Percentiles rank a stretch among this genome's conserved stretches.
Evolutionary conservation across 805 yeast species (phyloP).

Genomic region (Teunomyces lycoperdinae): DNA sequence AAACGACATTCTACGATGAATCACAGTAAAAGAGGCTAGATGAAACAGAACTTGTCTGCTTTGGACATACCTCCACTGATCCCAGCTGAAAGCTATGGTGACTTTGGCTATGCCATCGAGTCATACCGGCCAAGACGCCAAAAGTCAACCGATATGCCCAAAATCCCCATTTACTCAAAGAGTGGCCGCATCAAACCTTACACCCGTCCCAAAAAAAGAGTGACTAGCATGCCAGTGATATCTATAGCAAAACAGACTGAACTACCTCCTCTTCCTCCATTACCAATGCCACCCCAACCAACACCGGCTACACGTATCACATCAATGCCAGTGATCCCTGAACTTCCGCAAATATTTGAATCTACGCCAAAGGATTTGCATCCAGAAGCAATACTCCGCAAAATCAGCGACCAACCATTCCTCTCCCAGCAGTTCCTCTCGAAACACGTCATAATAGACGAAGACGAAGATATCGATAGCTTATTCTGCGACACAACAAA

Average conservation of each 20-base stretch:
- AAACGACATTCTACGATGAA: neutral
- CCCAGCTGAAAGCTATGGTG: slow-evolving; percentile 23
- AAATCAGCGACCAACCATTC: neutral
- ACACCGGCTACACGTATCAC: neutral
- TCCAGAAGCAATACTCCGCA: neutral
- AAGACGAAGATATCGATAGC: slow-evolving; percentile 14
- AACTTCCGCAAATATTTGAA: neutral
- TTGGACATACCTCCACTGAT: slow-evolving; percentile 20
- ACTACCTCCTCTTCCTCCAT: neutral
- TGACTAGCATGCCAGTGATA: slow-evolving; percentile 21
- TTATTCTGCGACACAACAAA: slow-evolving; percentile 12
- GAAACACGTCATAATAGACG: slow-evolving; percentile 8
- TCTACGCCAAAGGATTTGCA: neutral
- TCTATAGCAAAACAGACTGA: neutral
- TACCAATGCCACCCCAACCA: neutral
- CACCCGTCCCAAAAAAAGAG: slow-evolving; percentile 10
- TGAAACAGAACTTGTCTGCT: neutral
- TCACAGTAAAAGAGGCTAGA: neutral
- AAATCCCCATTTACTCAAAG: slow-evolving; percentile 20
- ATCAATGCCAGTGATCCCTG: neutral
- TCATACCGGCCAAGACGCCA: slow-evolving; percentile 26
- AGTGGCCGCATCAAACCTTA: slow-evolving; percentile 20
- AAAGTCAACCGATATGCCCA: slow-evolving; percentile 28
- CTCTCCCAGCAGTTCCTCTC: neutral
- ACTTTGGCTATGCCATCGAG: slow-evolving; percentile 26